These are phyloP conservation scores for Vigna unguiculata DNA, from an alignment of 306 rosid genomes.

Conservation along the genomic window DNA sequence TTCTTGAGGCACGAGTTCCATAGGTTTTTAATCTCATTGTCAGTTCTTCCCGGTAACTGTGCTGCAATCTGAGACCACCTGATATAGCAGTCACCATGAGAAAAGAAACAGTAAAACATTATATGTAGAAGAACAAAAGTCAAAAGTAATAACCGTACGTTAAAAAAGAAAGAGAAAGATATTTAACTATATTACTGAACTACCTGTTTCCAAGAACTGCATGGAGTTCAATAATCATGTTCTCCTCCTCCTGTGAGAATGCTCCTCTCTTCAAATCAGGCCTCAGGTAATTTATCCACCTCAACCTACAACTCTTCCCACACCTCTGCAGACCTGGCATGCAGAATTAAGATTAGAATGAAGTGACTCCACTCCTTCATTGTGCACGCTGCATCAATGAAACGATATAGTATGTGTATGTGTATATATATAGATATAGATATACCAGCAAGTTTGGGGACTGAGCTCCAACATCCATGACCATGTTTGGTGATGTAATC, in stretches of 20 bases:
- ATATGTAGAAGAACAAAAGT: background rate
- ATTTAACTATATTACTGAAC: background rate
- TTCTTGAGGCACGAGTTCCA: conserved; percentile 98
- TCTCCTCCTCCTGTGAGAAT: conserved; percentile 92
- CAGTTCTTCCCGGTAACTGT: conserved; percentile 93
- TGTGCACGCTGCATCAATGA: background rate
- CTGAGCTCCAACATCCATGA: conserved; percentile 99
- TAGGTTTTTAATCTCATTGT: conserved; percentile 90
- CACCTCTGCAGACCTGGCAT: conserved; percentile 88
- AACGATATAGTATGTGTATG: no score
- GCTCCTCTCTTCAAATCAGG: conserved; percentile 99
- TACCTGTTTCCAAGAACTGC: conserved; percentile 89
- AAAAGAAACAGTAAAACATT: background rate
- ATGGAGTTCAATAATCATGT: conserved; percentile 86
- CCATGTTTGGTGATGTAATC: conserved; percentile 87
- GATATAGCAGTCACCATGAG: conserved; percentile 26
- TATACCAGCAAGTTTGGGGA: conserved; percentile 87
- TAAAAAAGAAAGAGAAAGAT: background rate
- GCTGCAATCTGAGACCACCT: conserved; percentile 99
- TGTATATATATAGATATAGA: background rate
- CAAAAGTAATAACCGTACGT: background rate
- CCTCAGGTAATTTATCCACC: conserved; percentile 94
- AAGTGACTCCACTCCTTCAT: background rate
- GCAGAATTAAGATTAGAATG: conserved; percentile 20
- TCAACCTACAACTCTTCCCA: conserved; percentile 92